Conservation (phyloP, 1,284 basidiomycete species). For the Cryptococcus deneoformans region DNA sequence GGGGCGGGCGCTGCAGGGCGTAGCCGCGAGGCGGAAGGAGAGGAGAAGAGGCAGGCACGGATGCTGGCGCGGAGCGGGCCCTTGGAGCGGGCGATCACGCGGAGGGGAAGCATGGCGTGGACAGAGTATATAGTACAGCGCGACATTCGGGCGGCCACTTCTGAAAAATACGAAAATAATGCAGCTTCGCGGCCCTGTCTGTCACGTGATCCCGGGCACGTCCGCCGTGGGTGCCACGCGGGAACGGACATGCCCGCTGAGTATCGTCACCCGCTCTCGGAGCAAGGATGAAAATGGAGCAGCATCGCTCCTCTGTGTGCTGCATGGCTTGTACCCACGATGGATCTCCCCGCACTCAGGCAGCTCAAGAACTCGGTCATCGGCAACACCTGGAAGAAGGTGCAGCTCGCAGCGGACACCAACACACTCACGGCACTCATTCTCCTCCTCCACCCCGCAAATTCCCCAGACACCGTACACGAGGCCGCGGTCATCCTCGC, state of each 20-base stretch:
- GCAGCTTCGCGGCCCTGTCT: neutral
- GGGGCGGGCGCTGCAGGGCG: neutral
- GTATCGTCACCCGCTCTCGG: neutral
- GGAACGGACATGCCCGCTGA: too few species aligned
- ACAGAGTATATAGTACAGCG: neutral
- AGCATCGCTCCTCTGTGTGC: neutral
- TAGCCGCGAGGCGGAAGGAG: too few species aligned
- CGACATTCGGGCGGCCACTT: neutral
- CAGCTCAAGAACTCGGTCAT: slow-evolving; percentile 48
- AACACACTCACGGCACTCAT: slow-evolving; percentile 21
- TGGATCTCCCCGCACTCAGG: neutral
- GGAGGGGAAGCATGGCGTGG: slow-evolving; percentile 5
- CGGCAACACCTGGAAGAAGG: slow-evolving; percentile 49
- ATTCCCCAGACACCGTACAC: slow-evolving; percentile 27
- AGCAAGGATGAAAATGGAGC: neutral
- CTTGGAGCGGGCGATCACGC: neutral
- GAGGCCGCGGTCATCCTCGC: slow-evolving; percentile 48
- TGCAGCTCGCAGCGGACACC: slow-evolving; percentile 35
- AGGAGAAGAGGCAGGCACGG: too few species aligned
- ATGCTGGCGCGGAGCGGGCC: too few species aligned
- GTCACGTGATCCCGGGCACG: neutral
- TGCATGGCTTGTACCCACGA: neutral
- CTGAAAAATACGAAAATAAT: neutral
- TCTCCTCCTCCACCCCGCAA: slow-evolving; percentile 1
- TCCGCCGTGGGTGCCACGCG: neutral